Base-by-base conservation (phyloP, 2,329 filamentous ascomycete genomes). In the Epicoccum nigrum region DNA sequence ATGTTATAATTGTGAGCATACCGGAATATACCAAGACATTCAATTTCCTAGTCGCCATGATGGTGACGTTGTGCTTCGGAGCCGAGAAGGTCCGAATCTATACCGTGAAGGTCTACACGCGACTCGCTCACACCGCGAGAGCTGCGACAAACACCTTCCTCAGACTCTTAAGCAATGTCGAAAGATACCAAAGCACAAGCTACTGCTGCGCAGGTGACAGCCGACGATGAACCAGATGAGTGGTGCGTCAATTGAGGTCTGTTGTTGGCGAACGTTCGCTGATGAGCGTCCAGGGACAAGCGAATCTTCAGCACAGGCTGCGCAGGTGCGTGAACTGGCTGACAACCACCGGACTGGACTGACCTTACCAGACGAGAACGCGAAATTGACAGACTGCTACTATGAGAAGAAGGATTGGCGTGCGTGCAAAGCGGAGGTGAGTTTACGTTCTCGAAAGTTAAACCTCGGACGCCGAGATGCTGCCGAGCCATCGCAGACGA, bases 381-480 rank as follows among this genome's bases (percentile, higher is more conserved):
- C 83, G 45, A 92, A 86, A 68, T 83, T 99, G 86, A 97, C 92
- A 28, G 90, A 97, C 73, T 99, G 94, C 76, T 96, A 95, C 74
- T 96, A 85, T 69, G 91, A 93, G 47, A 96, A 92, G 81, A 96
- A 92, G 72, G 94, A 99, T 72, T 99, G 94, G 93, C 82, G 94
- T 63, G 81, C 83, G 51, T 99, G 94, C 76, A 89, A 89, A 69
- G 81, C 86, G 60, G 93, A 97, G 84, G 93, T 96, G 73, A 79
- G 88, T 77, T 21, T 20, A 38, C 19, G 49, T 34, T 47, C 43
- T 35, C 38, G 19, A 42, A 54, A 16, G 51, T 47, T 45, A 44
- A 31, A 40, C 38, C 38, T 59, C 50, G 49, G 59, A 21, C 60
- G 51, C 65, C 62, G 65, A 66, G 55, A 60, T 58, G 56, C 21